Conservation (phyloP, 257 asterid genomes). For the Lycium ferocissimum region DNA sequence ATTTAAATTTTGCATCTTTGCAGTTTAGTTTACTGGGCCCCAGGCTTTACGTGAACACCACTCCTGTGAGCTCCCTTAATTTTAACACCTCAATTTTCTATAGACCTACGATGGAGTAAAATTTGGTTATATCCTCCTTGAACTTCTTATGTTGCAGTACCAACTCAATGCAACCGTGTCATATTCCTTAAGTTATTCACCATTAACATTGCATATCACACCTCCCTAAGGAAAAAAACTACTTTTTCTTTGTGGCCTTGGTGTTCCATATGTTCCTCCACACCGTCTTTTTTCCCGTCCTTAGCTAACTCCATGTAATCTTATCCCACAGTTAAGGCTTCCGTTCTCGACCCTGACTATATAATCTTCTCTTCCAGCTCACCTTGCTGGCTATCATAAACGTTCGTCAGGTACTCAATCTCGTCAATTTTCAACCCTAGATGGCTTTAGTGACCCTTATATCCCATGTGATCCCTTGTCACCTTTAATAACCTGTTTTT, state of each 20-base stretch:
- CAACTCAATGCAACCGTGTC: neutral
- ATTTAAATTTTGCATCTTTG: slow-evolving; percentile 72
- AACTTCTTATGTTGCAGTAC: neutral
- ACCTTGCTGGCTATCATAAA: slow-evolving; percentile 18
- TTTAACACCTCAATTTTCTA: slow-evolving; percentile 4
- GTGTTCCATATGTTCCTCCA: neutral
- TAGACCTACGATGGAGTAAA: neutral
- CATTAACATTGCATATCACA: slow-evolving; percentile 17
- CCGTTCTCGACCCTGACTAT: neutral
- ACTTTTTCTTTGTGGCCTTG: neutral
- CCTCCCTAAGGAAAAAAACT: neutral
- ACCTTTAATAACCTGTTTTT: neutral
- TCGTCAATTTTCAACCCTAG: neutral
- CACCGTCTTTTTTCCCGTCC: neutral
- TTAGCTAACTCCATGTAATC: neutral
- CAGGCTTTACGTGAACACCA: slow-evolving; percentile 76
- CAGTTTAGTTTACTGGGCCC: slow-evolving; percentile 98
- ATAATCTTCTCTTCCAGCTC: slow-evolving; percentile 8
- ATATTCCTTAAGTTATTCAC: neutral
- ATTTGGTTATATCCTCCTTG: neutral
- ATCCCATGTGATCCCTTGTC: slow-evolving; percentile 2
- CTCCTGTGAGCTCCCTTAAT: slow-evolving; percentile 55
- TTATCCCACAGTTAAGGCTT: neutral
- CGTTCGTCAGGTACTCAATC: neutral
- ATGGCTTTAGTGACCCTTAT: neutral